Evolutionary conservation across 2,329 filamentous ascomycete species (phyloP).

Genomic region (Endocalyx cinctus): DNA sequence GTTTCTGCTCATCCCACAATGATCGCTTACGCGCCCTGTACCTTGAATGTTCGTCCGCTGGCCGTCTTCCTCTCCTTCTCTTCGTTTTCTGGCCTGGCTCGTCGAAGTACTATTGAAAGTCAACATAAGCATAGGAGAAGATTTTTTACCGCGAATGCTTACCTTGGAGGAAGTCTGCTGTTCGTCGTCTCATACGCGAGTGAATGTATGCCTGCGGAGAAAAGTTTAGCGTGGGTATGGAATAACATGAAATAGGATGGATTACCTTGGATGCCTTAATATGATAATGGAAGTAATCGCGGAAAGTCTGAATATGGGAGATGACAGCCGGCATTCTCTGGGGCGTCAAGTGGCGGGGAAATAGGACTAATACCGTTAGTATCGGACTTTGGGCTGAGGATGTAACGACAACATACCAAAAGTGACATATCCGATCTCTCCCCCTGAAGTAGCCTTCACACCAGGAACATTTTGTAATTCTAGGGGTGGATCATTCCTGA

Average conservation of each 20-base stretch:
- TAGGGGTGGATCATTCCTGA: constrained; percentile 88
- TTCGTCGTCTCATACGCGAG: constrained; percentile 94
- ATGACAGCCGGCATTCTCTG: constrained; percentile 93
- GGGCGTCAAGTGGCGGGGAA: constrained; percentile 87
- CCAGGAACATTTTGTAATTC: constrained; percentile 85
- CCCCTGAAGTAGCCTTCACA: constrained; percentile 68
- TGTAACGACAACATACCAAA: constrained; percentile 64
- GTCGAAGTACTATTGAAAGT: constrained; percentile 69
- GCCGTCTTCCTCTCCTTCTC: constrained; percentile 98
- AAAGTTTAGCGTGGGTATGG: constrained; percentile 7
- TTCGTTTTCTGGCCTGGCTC: constrained; percentile 90
- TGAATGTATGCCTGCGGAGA: constrained; percentile 84
- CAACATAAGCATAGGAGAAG: constrained; percentile 12
- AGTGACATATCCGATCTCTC: constrained; percentile 94
- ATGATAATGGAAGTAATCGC: constrained; percentile 99
- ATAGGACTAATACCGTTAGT: constrained; percentile 62
- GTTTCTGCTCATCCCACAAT: too few relatives aligned
- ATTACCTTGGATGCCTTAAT: constrained; percentile 93
- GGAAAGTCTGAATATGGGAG: constrained; percentile 99
- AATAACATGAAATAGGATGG: neutral
- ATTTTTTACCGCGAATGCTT: constrained; percentile 31
- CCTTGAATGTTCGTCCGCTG: constrained; percentile 85
- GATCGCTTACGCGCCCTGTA: constrained; percentile 20
- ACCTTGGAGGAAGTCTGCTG: constrained; percentile 97
- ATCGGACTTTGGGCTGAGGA: neutral